Evolutionary conservation across 805 yeast species (phyloP).

Genomic region (Kodamaea leandrae): DNA sequence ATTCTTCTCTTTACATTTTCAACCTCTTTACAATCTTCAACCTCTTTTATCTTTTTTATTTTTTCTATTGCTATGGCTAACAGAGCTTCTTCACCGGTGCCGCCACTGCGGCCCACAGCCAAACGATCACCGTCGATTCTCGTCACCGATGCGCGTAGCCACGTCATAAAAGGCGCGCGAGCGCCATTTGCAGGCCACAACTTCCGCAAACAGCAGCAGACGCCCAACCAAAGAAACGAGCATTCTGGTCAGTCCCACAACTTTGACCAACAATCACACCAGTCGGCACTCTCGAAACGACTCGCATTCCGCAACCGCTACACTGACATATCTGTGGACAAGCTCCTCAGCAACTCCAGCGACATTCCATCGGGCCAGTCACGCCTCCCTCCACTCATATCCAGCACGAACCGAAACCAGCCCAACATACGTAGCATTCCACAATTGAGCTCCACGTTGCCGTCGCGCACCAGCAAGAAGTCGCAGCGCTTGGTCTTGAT

Average conservation of each 20-base stretch:
- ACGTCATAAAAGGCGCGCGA: conserved; percentile 46
- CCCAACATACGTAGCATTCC: conserved; percentile 47
- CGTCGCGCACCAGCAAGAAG: conserved; percentile 78
- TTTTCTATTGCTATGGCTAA: too few species aligned
- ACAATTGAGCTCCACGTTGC: conserved; percentile 53
- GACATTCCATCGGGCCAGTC: conserved; percentile 85
- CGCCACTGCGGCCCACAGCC: conserved; percentile 52
- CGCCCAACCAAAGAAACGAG: conserved; percentile 15
- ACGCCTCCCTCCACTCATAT: conserved; percentile 35
- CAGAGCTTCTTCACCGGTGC: too few species aligned
- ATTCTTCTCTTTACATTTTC: too few species aligned
- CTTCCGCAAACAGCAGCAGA: conserved; percentile 38
- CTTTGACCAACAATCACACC: conserved; percentile 20
- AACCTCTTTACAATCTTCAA: too few species aligned
- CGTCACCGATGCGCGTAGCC: conserved; percentile 82
- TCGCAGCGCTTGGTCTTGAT: conserved; percentile 84
- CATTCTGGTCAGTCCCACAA: conserved; percentile 19
- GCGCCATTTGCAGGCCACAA: conserved; percentile 81
- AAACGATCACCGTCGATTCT: conserved; percentile 90
- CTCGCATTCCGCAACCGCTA: conserved; percentile 46
- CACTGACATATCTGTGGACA: conserved; percentile 78
- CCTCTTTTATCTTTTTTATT: too few species aligned
- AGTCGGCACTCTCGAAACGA: conserved; percentile 25
- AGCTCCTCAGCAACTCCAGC: conserved; percentile 70
- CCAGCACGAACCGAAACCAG: conserved; percentile 16